Base-by-base conservation (phyloP, 257 asterid genomes). In the Capsicum baccatum region DNA sequence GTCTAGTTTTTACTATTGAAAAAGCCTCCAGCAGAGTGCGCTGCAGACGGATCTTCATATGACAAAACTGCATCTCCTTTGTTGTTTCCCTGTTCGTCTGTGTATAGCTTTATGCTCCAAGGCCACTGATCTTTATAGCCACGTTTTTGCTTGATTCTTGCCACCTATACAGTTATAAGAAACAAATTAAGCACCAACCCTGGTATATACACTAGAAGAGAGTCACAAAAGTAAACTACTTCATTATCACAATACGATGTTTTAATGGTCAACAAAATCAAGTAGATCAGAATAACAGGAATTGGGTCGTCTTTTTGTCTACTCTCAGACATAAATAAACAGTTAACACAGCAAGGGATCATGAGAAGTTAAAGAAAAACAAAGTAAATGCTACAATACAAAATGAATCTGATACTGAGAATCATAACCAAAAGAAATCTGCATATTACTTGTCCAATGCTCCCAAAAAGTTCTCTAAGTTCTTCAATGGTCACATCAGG, bases 101-200 rank as follows among this genome's bases (percentile, higher is more conserved):
- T 91, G 90, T 97, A 97, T 50, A 97, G 33, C 86, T 97, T 97
- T 88, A 97, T 97, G 87, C 98, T 97, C 97, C 97, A 97, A 42
- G 99, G 99, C 99, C 99, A 97, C 83, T 97, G 99, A 87, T 97
- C 99, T 92, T 95, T 97, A 89, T 95, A 97, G 1, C 99, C 99
- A 71, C 99, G 87, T 90, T 97, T 97, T 83, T 97, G 99, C 91
- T 97, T 97, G 87, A 97, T 95, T 91, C 97, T 92, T 83, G 98
- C 99, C 83, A 97, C 99, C 99, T 97, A 87, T 64, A 78, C 48
- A 33, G 26, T 52, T 3, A 78, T 2, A 55, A 78, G 48, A 78
- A 26, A 52, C 21, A 12, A 78, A 56, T 54, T 33, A 35, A 78
- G 50, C 64, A 15, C 19, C 15, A 26, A 26, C 47, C 48, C 82